These are phyloP conservation scores for Isabelozyma pseudorhagii DNA, from an alignment of 805 yeast genomes.

Conservation along the genomic window DNA sequence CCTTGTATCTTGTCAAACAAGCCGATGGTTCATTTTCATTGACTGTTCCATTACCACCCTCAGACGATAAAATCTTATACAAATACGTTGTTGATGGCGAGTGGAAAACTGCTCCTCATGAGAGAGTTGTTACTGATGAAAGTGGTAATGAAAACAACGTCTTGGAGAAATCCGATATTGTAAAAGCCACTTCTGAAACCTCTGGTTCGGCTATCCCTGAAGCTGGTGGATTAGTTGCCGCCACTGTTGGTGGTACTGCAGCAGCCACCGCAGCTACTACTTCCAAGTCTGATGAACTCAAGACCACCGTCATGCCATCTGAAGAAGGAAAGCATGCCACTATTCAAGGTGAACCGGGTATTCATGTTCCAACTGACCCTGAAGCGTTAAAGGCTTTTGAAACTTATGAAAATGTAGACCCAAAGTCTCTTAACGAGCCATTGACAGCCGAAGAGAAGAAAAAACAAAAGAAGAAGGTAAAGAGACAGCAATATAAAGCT, in stretches of 20 bases:
- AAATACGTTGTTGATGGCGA: conserved; percentile 71
- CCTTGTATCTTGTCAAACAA: conserved; percentile 57
- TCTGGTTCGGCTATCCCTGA: conserved; percentile 28
- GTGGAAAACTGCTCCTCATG: conserved; percentile 47
- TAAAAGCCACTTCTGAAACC: conserved; percentile 6
- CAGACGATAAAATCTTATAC: conserved; percentile 42
- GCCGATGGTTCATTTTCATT: conserved; percentile 59
- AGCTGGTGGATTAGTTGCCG: conserved; percentile 24
- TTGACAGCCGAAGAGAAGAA: conserved; percentile 33
- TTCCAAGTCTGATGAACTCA: conserved; percentile 5
- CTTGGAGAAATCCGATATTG: conserved; percentile 36
- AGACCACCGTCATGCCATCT: conserved; percentile 47
- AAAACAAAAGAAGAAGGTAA: conserved; percentile 43
- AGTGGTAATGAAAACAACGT: conserved; percentile 53
- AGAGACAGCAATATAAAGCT: conserved; percentile 40
- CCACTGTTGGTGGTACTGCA: not conserved
- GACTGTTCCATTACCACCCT: conserved; percentile 51
- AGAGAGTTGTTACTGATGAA: conserved; percentile 44
- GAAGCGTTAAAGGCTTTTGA: conserved; percentile 64
- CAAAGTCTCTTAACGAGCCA: conserved; percentile 48
- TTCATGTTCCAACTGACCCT: conserved; percentile 61
- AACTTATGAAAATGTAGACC: conserved; percentile 49
- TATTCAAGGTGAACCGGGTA: conserved; percentile 69
- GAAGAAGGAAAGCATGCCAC: conserved; percentile 39
- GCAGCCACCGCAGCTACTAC: conserved; percentile 35